Percentiles rank a stretch among this genome's conserved stretches.
phyloP scores from a whole-genome alignment of 441 rosid genomes.

The Metrosideros polymorpha region DNA sequence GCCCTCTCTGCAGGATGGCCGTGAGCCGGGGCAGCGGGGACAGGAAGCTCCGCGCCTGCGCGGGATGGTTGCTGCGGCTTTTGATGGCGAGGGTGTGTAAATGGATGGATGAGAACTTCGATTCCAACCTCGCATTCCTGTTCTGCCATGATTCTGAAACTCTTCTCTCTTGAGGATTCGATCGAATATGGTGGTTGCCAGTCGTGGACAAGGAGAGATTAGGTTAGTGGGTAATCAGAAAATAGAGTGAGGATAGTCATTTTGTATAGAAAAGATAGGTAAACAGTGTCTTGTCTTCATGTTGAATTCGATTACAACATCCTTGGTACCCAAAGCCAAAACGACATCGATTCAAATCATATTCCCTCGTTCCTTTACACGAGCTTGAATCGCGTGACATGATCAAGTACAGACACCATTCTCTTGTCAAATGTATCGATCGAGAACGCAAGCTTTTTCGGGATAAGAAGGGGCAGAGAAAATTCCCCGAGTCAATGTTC shows the following conservation, averaged over 20 bases:
- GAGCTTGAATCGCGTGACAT: neutral
- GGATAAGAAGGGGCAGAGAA: neutral
- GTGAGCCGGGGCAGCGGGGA: neutral
- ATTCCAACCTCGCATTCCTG: neutral
- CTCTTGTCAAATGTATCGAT: neutral
- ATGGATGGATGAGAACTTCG: neutral
- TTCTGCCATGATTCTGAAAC: neutral
- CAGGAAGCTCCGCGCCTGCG: neutral
- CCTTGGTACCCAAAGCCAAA: neutral
- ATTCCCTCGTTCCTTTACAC: neutral
- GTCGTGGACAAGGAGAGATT: neutral
- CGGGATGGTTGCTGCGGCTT: neutral
- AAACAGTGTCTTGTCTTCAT: neutral
- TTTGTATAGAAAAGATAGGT: neutral
- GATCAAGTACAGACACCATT: neutral
- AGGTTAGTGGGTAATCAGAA: neutral
- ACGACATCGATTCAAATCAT: neutral
- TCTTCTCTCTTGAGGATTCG: neutral
- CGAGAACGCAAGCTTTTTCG: neutral
- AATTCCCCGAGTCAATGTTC: neutral
- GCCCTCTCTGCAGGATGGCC: neutral
- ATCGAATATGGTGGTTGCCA: neutral
- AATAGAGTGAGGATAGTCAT: neutral
- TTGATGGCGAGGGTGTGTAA: neutral
- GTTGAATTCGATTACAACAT: neutral